Conservation (phyloP, 345 rosid species). For the Geranium rotundifolium region DNA sequence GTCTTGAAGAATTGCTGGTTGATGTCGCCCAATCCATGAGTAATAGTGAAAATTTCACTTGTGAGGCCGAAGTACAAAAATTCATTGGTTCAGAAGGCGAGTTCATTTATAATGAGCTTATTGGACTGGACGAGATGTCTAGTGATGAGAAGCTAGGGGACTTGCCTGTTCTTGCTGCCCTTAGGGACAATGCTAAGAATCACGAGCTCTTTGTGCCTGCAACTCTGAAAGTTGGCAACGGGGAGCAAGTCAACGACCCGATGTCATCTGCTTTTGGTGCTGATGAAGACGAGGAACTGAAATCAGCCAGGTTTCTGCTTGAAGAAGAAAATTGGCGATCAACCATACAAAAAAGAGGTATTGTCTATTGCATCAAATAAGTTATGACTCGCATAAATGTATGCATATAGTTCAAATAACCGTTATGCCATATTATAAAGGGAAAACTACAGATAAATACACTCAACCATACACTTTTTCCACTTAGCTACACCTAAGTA, state of each 20-base stretch:
- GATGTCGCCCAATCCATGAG: slow-evolving; percentile 45
- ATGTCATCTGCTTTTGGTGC: slow-evolving; percentile 11
- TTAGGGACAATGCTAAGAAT: slow-evolving; percentile 36
- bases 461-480: background rate
- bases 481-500: too few species aligned
- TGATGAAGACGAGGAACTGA: slow-evolving; percentile 59
- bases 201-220: slow-evolving; percentile 14
- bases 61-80: slow-evolving; percentile 29
- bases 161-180: slow-evolving; percentile 40
- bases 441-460: background rate
- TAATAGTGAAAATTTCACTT: slow-evolving; percentile 32
- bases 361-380: slow-evolving; percentile 31
- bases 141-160: slow-evolving; percentile 29
- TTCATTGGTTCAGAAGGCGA: slow-evolving; percentile 54
- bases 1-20: slow-evolving; percentile 60
- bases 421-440: too few species aligned
- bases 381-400: slow-evolving; percentile 10
- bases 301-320: slow-evolving; percentile 49
- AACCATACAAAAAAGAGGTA: slow-evolving; percentile 35
- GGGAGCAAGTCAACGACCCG: slow-evolving; percentile 12
- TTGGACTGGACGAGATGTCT: slow-evolving; percentile 49
- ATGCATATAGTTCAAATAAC: background rate
- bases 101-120: slow-evolving; percentile 50
- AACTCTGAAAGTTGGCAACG: slow-evolving; percentile 27
- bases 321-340: slow-evolving; percentile 66